Evolutionary conservation across 768 basidiomycete species (phyloP).

Genomic region (Grammothele lineata): DNA sequence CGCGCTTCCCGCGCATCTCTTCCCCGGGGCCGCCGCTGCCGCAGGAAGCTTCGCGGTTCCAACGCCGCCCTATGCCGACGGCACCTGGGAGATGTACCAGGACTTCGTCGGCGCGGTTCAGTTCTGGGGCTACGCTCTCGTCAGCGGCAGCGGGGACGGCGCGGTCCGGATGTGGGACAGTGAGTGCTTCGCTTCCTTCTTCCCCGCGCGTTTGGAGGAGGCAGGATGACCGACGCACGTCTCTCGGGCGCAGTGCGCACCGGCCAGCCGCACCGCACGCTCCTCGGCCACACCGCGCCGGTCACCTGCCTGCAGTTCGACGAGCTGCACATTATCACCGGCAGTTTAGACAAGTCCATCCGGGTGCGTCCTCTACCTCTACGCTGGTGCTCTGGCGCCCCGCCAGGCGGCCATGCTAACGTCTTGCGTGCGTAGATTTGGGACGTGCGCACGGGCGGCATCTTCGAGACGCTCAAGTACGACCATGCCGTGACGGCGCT

Average conservation of each 20-base stretch:
- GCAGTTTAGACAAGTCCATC: conserved; percentile 90
- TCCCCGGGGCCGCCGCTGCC: conserved; percentile 50
- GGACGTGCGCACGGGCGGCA: conserved; percentile 90
- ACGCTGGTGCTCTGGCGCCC: not conserved
- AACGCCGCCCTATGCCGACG: conserved; percentile 85
- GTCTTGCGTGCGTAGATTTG: conserved; percentile 60
- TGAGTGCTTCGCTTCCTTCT: conserved; percentile 55
- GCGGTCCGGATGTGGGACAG: conserved; percentile 99
- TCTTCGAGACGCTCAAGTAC: conserved; percentile 85
- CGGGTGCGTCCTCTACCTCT: conserved; percentile 65
- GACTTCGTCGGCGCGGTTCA: conserved; percentile 98
- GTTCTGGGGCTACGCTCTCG: conserved; percentile 97
- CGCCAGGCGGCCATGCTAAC: not conserved
- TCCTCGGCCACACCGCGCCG: conserved; percentile 89
- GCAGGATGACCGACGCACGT: too few relatives aligned
- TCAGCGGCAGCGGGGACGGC: conserved; percentile 95
- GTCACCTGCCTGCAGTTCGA: conserved; percentile 96
- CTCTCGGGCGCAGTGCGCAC: conserved; percentile 75
- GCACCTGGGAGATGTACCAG: conserved; percentile 91
- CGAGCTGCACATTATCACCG: conserved; percentile 89
- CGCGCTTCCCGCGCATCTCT: conserved; percentile 39
- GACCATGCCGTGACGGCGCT: conserved; percentile 87
- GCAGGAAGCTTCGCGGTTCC: conserved; percentile 73
- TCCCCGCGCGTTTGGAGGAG: too few relatives aligned
- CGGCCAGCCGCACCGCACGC: conserved; percentile 90